Evolutionary conservation across 495 filamentous ascomycete species (phyloP), one percentile per base, ranked within the genome.

Genomic region (Viridothelium virens): DNA sequence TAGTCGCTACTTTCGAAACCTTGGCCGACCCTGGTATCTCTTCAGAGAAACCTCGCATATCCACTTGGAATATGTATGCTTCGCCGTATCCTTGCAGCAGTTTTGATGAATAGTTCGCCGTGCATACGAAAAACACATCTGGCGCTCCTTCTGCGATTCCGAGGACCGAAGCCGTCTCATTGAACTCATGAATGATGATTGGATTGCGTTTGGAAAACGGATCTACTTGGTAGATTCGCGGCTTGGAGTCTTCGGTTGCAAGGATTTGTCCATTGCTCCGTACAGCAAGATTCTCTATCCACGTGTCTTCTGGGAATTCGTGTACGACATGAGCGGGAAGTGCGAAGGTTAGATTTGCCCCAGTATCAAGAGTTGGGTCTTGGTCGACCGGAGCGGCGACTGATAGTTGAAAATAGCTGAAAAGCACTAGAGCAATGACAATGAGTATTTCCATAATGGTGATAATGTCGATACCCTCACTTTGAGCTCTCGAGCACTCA

Each of bases 281-380:
- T 10, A 69, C 61, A 25, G 68, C 68, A 12, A 69, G 68, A 41
- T 69, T 69, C 37, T 69, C 68, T 46, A 69, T 66, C 64, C 68
- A 69, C 2, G 68, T 69, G 6, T 16, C 63, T 10, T 66, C 64
- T 4, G 59, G 38, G 36, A 69, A 69, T 36, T 59, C 25, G 31
- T 59, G 53, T 5, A 59, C 31, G 53, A 59, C 5, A 33, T 59
- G 53, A 36, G 53, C 31, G 10, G 53, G 53, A 7, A 59, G 53
- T 33, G 53, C 5, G 14, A n/a, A 59, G 1, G 53, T 59, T 5
- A 59, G 7, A 36, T 59, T 59, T 34, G 53, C 53, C 0, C 53
- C 53, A 34, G 53, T 59, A 36, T 36, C 31, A 14, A 59, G 53
- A 5, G 48, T 14, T 5, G 2, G 48, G 18, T 53, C n/a, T 53